Conservation (phyloP, 106 monocot genomes). For the Dendrobium catenatum region DNA sequence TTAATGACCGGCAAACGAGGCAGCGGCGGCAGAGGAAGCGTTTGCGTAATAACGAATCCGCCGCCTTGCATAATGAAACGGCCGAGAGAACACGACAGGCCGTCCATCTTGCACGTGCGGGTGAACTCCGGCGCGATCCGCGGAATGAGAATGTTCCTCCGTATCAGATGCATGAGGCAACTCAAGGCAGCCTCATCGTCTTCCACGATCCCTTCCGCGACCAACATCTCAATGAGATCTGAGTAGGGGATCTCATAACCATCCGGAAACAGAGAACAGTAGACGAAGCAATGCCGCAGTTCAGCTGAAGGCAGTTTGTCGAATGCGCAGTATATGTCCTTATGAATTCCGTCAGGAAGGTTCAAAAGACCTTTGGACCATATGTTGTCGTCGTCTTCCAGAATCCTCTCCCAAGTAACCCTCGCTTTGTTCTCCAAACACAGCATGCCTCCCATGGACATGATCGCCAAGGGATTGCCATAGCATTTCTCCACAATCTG, state of each 20-base stretch:
- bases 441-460: neutral
- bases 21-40: neutral
- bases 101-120: neutral
- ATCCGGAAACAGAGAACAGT: neutral
- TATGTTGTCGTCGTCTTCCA: neutral
- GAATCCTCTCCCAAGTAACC: neutral
- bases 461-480: neutral
- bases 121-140: neutral
- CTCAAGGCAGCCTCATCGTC: neutral
- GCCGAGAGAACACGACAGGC: neutral
- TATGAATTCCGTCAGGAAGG: neutral
- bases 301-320: neutral
- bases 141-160: neutral
- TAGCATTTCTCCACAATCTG: neutral
- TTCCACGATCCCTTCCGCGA: neutral
- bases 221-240: neutral
- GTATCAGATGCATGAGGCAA: neutral
- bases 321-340: neutral
- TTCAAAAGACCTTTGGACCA: neutral
- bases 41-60: neutral
- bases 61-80: neutral
- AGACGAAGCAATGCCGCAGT: neutral
- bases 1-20: neutral
- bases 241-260: neutral
- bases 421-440: neutral